Conservation (phyloP, 1,139 yeast genomes). For the Sugiyamaella castrensis region DNA sequence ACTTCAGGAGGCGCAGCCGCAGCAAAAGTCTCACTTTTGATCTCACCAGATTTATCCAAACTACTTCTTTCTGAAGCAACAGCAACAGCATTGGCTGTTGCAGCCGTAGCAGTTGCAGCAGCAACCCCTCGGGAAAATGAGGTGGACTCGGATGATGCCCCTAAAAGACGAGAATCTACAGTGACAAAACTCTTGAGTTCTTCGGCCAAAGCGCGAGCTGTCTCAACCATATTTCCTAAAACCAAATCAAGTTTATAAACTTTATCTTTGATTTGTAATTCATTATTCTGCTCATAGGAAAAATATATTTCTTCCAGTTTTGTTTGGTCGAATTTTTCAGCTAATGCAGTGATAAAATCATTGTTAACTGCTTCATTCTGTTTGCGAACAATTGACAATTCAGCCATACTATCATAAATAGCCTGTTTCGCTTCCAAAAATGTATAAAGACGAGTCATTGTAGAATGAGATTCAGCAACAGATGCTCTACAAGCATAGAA, state of each 20-base stretch:
- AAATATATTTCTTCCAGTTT: slow-evolving; percentile 23
- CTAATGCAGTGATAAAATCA: slow-evolving; percentile 25
- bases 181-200: slow-evolving; percentile 10
- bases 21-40: too few species aligned
- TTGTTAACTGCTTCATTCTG: slow-evolving; percentile 58
- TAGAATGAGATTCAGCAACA: slow-evolving; percentile 39
- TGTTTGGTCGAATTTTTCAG: slow-evolving; percentile 23
- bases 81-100: neutral
- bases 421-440: slow-evolving; percentile 74
- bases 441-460: slow-evolving; percentile 65
- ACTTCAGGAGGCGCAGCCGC: neutral
- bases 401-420: slow-evolving; percentile 60
- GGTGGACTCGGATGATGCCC: slow-evolving; percentile 7
- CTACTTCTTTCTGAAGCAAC: neutral
- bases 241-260: slow-evolving; percentile 15
- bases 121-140: slow-evolving; percentile 9
- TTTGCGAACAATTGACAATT: slow-evolving; percentile 47
- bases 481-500: slow-evolving; percentile 28
- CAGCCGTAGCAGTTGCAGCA: slow-evolving; percentile 10
- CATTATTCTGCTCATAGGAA: slow-evolving; percentile 19
- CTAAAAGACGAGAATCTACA: slow-evolving; percentile 10
- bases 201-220: slow-evolving; percentile 7
- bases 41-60: too few species aligned
- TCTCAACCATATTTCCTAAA: slow-evolving; percentile 12
- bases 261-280: slow-evolving; percentile 18